Evolutionary conservation across 2,329 filamentous ascomycete species (phyloP), one percentile per base, ranked within the genome.

Genomic region (Colletotrichum sp.): DNA sequence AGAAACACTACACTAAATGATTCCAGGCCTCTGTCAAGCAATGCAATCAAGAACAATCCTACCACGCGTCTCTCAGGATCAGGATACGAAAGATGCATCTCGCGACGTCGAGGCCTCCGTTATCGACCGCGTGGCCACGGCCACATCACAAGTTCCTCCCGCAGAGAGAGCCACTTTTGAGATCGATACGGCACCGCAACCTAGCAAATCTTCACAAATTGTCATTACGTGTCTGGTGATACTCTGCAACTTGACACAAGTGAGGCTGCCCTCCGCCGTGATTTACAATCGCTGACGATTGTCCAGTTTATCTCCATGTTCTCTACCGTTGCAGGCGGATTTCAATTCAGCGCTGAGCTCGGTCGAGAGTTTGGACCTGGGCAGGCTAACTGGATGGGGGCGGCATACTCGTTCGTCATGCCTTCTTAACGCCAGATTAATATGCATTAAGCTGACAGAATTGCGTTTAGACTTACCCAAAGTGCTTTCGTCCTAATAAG

Each of bases 361-460:
- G 43, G 43, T 7, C 43, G 43, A 6, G 43, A 48, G 18, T 48
- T 21, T 48, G 43, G 43, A 21, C n/a, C 43, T 21, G 43, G 43
- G 43, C 43, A 48, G n/a, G 43, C 43, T 8, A 48, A 48, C 10
- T 48, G 43, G 43, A 48, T 48, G 43, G 43, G 43, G 3, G 43
- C 43, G 9, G 43, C 43, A 48, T 48, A 48, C 43, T 48, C 43
- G 43, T 48, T 48, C 43, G 43, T 48, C 9, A 1, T 48, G n/a
- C 8, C n/a, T 48, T 1, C 9, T 10, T 0, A 43, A n/a, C 9
- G 2, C 5, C n/a, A 1, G 43, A 13, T 0, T 8, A 13, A 7
- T 2, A 21, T 21, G 18, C n/a, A 21, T 48, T 48, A 0, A 48
- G 43, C 43, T 48, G 43, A 48, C 43, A 48, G 9, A 21, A 0